These are phyloP conservation scores for Dendrostoma leiphaemia DNA, from an alignment of 2,329 filamentous ascomycete genomes.

Conservation along the genomic window DNA sequence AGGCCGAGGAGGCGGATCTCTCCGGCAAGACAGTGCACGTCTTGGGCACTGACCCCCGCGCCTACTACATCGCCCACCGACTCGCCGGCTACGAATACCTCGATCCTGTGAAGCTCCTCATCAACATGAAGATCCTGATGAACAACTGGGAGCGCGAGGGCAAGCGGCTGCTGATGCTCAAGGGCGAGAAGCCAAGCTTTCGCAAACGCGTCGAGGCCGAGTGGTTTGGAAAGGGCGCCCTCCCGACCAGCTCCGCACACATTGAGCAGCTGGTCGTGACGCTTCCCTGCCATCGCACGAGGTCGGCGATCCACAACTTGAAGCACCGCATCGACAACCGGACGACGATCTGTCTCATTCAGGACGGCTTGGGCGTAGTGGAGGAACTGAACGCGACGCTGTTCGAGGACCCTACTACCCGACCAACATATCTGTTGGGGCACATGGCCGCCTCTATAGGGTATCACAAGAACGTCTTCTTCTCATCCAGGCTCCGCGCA, in stretches of 20 bases:
- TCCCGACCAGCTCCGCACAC: constrained; percentile 15
- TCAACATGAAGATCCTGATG: constrained; percentile 21
- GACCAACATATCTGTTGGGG: constrained; percentile 77
- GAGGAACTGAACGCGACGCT: constrained; percentile 71
- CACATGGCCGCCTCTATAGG: constrained; percentile 50
- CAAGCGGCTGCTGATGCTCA: constrained; percentile 21
- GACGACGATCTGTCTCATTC: constrained; percentile 33
- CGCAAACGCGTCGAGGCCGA: constrained; percentile 23
- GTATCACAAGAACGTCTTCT: constrained; percentile 37
- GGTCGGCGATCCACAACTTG: constrained; percentile 25
- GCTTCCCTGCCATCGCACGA: constrained; percentile 24
- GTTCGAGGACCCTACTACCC: constrained; percentile 62
- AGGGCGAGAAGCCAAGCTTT: constrained; percentile 14
- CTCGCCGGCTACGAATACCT: constrained; percentile 27
- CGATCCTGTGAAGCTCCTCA: constrained; percentile 29
- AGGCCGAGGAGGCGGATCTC: not conserved
- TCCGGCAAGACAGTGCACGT: constrained; percentile 12
- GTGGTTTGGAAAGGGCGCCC: constrained; percentile 17
- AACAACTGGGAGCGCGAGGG: constrained; percentile 26
- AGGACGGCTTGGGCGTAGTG: constrained; percentile 65
- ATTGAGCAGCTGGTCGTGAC: constrained; percentile 32
- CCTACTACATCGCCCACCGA: constrained; percentile 28
- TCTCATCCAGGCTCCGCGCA: constrained; percentile 36
- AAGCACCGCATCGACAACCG: constrained; percentile 29
- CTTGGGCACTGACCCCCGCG: constrained; percentile 14